Evolutionary conservation across 2,329 filamentous ascomycete species (phyloP), one percentile per base, ranked within the genome.

Genomic region (Colletotrichum caudatum): DNA sequence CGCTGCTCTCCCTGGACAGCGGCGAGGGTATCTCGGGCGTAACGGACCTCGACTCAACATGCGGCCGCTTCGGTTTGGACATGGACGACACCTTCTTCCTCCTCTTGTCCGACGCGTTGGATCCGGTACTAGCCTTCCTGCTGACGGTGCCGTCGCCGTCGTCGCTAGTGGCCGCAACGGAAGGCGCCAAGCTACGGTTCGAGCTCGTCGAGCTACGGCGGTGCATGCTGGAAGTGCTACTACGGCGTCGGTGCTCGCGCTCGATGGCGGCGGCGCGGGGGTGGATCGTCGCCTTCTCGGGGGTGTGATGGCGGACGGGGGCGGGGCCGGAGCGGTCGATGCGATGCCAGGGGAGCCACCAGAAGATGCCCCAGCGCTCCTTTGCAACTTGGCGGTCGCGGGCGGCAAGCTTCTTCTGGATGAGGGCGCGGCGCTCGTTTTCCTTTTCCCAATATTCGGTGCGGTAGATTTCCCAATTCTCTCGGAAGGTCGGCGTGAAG

Each of bases 361-460:
- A 97, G 46, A 97, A 84, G 91, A 91, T 93, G 29, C 92, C 89
- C 64, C 92, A 90, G 73, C 91, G 86, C 76, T 91, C 85, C 77
- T 89, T 90, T 16, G 92, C 91, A 50, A 93, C 82, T 72, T 92
- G 90, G 23, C 88, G 86, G 76, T 95, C 91, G 41, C 89, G 88
- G 63, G 90, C 87, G 73, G 90, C 89, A 61, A 97, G 84, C 78
- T 93, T 93, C 54, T 87, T 78, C 53, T 94, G 88, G 33, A 98
- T 84, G 69, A 93, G 83, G 3, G 92, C 89, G 16, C 96, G 90
- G 2, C 95, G 91, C 80, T 97, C 94, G 78, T 99, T 99, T 81
- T 99, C 96, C 73, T 91, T 91, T 76, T 98, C 95, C 96, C 96
- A 99, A 82, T 98, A 99, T 72, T 98, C 95, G 44, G 92, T 91